Evolutionary conservation across 2,329 filamentous ascomycete genomes (phyloP), one percentile per base, ranked within the genome.

Genomic region (Zymoseptoria crescenta): DNA sequence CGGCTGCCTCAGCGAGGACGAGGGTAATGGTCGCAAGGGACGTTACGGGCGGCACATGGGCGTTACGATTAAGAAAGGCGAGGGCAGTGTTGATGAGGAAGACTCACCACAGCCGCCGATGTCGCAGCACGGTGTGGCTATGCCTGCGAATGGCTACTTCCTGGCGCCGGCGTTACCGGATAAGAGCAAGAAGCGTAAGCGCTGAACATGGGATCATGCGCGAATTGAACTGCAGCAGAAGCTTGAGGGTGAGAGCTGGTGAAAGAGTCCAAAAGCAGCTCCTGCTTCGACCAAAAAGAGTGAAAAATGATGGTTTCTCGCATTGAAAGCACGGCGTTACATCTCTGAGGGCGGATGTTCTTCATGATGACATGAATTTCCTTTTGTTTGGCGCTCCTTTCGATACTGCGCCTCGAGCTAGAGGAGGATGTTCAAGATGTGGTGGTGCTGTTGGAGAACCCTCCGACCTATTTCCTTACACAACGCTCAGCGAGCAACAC

Each of bases 1-100:
- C 67, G 90, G 93, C 64, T 99, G 94, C 75, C 85, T 99, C 75
- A 96, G 92, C 74, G 94, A 99, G 75, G 94, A 99, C 69, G 94
- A 99, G 76, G 91, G 91, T 64, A 97, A 97, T 74, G 94, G 93
- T 64, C 88, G 94, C 70, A 97, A 96, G 76, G 94, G 94, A 64
- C 87, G 94, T 59, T 97, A 96, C 68, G 84, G 85, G 60, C 80
- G 85, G 59, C 82, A 87, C 72, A 86, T 87, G 85, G 83, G 85
- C 56, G 84, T 87, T 30, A 77, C 84, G 1, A 81, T 87, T 63
- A 87, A 86, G 75, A 86, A 85, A 69, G 71, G 63, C 35, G 69
- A 67, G 8, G 66, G 64, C 27, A 66, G 59, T 16, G 54, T 62
- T 30, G 59, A 55, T 7, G 57, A 56, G 20, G 56, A 56, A 21